Evolutionary conservation across 257 asterid genomes (phyloP), one percentile per base, ranked within the genome.

Genomic region (Ajuga chamaepitys): DNA sequence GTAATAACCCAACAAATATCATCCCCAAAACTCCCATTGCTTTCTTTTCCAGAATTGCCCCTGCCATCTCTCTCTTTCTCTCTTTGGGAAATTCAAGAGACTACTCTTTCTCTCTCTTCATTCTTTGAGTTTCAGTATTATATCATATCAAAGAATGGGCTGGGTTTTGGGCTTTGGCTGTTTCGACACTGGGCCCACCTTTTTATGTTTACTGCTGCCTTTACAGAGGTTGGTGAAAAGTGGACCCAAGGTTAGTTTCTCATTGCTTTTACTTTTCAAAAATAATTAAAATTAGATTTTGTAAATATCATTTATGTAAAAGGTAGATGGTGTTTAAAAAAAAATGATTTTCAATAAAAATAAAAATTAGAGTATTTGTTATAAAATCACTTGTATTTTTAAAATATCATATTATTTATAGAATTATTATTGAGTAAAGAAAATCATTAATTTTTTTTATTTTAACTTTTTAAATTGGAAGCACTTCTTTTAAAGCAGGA

Each of bases 41-140:
- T 20, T 53, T 55, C 11, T 68, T 75, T 64, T n/a, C 58, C 46
- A 50, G 30, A 63, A n/a, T 58, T 68, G 79, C 44, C 76, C 80
- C 77, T 73, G 34, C 18, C 50, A 12, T 42, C 56, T 28, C 44
- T 45, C 42, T 24, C 25, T 58, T 34, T 37, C 52, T 38, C 65
- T 58, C 64, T 57, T 28, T 30, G 37, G 37, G 7, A 8, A 30
- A 30, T 8, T 30, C 7, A 30, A 3, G 37, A 30, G 37, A 4
- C 34, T 56, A n/a, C 62, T 56, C 45, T 5, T 14, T 57, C 32
- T 37, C 12, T 11, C 35, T n/a, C 26, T 58, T 17, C 21, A 18
- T 8, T 12, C 5, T 5, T 30, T 32, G 45, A 40, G 20, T 16
- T 26, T 57, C 3, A 13, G 42, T 44, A 48, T 25, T 35, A 54